Base-by-base conservation (phyloP, 2,329 filamentous ascomycete genomes). In the Aspergillus bombycis region DNA sequence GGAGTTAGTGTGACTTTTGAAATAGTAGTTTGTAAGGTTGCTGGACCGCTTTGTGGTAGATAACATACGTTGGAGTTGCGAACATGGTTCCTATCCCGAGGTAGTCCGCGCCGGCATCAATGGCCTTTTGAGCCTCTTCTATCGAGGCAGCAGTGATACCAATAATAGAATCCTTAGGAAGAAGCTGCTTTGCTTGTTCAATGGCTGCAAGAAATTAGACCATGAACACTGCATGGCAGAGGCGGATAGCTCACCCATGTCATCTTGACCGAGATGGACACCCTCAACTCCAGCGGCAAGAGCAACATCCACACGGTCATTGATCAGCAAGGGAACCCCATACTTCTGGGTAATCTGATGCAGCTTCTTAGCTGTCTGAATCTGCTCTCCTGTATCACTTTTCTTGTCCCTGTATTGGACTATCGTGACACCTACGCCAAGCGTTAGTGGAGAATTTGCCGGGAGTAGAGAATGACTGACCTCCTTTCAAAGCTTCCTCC, bases 181-280 rank as follows among this genome's bases (percentile, higher is more conserved):
- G 85, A 2, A 97, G 78, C 26, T 80, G 83, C 62, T 92, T 90
- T 2, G 93, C 94, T 45, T 85, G 84, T 10, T 79, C 73, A 32
- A 92, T 76, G 63, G 87, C 88, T 89, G 67, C 21, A 46, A 58
- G 43, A 7, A 57, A 19, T 68, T 34, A 66, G 58, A 23, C 4
- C 9, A 9, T n/a, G 36, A 36, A 50, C 28, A 16, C 45, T 48
- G 23, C 34, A 21, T 53, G 26, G 58, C 46, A n/a, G 43, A 53
- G 55, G 30, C 41, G 26, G 45, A 41, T 21, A 8, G 28, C 84
- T 68, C 77, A 91, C 90, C 84, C 83, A 97, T 89, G 77, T 98
- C 94, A 84, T 97, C 94, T 81, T 98, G 94, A 8, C 95, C 95
- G 57, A 98, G 86, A 77, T 98, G 95, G 10, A 97, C 93, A 53